Conservation (phyloP, 2,329 filamentous ascomycete species). For the Juglanconis juglandina region DNA sequence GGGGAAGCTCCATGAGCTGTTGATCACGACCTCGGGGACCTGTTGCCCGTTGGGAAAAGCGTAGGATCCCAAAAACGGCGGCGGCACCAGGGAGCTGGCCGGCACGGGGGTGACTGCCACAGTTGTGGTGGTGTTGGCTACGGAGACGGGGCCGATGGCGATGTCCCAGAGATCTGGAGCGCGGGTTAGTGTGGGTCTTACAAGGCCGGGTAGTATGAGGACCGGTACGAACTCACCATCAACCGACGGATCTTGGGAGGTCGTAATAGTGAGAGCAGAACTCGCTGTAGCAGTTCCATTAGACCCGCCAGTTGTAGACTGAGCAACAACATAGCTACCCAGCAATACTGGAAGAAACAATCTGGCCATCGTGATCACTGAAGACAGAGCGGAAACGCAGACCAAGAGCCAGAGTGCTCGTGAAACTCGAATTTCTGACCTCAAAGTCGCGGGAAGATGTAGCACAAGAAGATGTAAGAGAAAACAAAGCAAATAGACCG, state of each 20-base stretch:
- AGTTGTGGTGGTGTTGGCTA: slow-evolving; percentile 10
- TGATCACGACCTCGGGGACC: not conserved
- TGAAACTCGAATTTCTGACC: not conserved
- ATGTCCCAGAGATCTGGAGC: slow-evolving; percentile 6
- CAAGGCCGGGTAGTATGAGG: no score
- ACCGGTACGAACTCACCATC: not conserved
- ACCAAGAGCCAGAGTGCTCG: not conserved
- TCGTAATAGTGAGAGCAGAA: slow-evolving; percentile 1
- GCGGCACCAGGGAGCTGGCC: slow-evolving; percentile 7
- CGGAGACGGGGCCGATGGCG: slow-evolving; percentile 5
- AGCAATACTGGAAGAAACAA: slow-evolving; percentile 2
- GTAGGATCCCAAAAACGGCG: slow-evolving; percentile 34
- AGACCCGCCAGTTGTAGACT: not conserved
- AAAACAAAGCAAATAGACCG: not conserved
- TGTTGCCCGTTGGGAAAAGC: slow-evolving; percentile 20
- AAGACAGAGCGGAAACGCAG: not conserved
- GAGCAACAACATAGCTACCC: slow-evolving; percentile 1
- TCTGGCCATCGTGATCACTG: not conserved
- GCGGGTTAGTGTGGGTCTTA: not conserved
- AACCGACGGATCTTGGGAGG: slow-evolving; percentile 4
- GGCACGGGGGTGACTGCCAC: slow-evolving; percentile 3
- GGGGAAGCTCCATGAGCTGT: slow-evolving; percentile 14
- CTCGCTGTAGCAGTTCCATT: not conserved
- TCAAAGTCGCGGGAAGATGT: not conserved
- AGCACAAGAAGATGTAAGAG: not conserved